Conservation (phyloP, 495 filamentous ascomycete species). For the Daldinia loculata region DNA sequence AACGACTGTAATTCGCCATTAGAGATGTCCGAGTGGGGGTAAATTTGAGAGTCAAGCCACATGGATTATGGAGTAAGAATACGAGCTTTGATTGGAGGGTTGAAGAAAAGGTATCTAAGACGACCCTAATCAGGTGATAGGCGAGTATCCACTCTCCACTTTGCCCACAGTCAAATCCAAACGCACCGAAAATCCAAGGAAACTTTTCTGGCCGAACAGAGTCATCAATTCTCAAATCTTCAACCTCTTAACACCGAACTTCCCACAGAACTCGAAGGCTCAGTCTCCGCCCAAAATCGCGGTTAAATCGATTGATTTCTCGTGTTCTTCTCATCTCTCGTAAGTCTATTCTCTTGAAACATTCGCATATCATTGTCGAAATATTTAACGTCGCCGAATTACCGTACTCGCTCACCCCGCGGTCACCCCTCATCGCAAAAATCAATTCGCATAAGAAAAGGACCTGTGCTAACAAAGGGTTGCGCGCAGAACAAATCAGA, state of each 20-base stretch:
- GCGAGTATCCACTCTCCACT: conserved; percentile 14
- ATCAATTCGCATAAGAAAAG: conserved; percentile 6
- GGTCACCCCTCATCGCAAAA: conserved; percentile 29
- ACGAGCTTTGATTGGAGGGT: conserved; percentile 23
- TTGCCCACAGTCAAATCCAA: conserved; percentile 38
- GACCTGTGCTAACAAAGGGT: conserved; percentile 14
- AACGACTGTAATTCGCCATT: conserved; percentile 29
- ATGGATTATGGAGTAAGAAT: background rate
- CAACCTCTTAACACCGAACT: conserved; percentile 44
- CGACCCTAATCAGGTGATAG: conserved; percentile 50
- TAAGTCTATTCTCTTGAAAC: conserved; percentile 24
- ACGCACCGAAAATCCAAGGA: conserved; percentile 35
- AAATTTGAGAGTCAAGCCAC: conserved; percentile 24
- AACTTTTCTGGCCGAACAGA: conserved; percentile 43
- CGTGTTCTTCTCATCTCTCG: conserved; percentile 57
- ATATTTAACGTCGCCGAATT: conserved; percentile 6
- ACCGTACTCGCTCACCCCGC: background rate
- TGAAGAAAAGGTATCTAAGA: background rate
- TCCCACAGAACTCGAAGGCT: conserved; percentile 62
- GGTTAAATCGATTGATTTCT: conserved; percentile 68
- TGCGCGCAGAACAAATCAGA: conserved; percentile 44
- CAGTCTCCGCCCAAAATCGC: conserved; percentile 63
- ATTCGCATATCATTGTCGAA: background rate
- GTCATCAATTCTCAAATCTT: conserved; percentile 27
- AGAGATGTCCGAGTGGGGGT: background rate